Percentiles rank a stretch among this genome's conserved stretches.
Conservation (phyloP, 345 rosid genomes). For the Garcia nutans region DNA sequence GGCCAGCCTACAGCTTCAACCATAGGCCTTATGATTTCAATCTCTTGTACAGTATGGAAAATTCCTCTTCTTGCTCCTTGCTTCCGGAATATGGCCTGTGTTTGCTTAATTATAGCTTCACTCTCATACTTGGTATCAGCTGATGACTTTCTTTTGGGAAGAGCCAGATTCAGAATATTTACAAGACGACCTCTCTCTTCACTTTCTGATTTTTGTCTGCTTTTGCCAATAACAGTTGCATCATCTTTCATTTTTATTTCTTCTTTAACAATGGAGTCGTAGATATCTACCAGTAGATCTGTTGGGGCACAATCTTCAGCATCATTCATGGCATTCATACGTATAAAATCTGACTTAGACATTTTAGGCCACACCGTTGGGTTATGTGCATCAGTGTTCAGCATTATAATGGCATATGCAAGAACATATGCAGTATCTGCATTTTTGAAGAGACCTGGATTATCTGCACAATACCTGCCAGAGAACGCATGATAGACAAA, state of each 20-base stretch:
- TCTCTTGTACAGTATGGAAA: slow-evolving; percentile 69
- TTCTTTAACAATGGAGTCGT: slow-evolving; percentile 90
- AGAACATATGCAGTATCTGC: slow-evolving; percentile 99
- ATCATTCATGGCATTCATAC: slow-evolving; percentile 77
- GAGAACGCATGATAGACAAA: slow-evolving; percentile 3
- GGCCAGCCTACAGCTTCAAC: slow-evolving; percentile 99
- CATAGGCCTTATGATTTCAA: slow-evolving; percentile 90
- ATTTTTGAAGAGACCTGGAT: slow-evolving; percentile 90
- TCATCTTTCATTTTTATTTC: slow-evolving; percentile 97
- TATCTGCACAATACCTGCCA: slow-evolving; percentile 93
- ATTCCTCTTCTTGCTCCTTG: slow-evolving; percentile 86
- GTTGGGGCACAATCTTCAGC: slow-evolving; percentile 78
- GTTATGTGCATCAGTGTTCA: slow-evolving; percentile 96
- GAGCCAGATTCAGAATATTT: slow-evolving; percentile 80
- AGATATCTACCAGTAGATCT: slow-evolving; percentile 83
- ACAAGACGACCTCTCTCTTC: slow-evolving; percentile 93
- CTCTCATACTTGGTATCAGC: slow-evolving; percentile 79
- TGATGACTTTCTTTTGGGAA: slow-evolving; percentile 69
- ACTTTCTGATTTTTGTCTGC: slow-evolving; percentile 69
- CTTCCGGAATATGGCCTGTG: slow-evolving; percentile 86
- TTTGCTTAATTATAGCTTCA: slow-evolving; percentile 82
- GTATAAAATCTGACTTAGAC: slow-evolving; percentile 90
- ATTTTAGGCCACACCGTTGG: slow-evolving; percentile 97
- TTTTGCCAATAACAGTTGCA: slow-evolving; percentile 47
- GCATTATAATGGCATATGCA: slow-evolving; percentile 97